phyloP scores from a whole-genome alignment of 768 basidiomycete species.

The Leccinum olivaceopallidum region DNA sequence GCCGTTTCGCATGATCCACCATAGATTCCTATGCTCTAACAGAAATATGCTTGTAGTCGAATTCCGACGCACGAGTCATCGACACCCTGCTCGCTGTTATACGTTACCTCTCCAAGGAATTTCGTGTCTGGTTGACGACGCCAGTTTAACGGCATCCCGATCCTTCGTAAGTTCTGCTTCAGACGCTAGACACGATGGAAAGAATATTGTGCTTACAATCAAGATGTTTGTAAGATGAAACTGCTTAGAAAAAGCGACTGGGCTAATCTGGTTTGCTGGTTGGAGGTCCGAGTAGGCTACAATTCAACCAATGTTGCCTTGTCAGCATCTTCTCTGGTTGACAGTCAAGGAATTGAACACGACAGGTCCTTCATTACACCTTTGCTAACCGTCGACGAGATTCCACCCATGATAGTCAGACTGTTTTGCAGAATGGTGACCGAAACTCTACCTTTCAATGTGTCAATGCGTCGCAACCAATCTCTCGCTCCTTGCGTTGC shows the following conservation, averaged over 20 bases:
- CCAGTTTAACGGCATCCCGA: background rate
- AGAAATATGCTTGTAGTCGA: background rate
- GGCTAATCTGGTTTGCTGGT: background rate
- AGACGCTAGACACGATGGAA: background rate
- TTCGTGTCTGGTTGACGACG: background rate
- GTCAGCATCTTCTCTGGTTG: background rate
- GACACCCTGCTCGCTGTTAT: background rate
- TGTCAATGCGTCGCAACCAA: slow-evolving; percentile 96
- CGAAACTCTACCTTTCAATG: slow-evolving; percentile 79
- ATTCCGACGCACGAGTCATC: background rate
- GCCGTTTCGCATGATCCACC: slow-evolving; percentile 6
- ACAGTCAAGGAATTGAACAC: background rate
- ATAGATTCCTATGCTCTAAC: background rate
- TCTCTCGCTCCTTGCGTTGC: slow-evolving; percentile 88
- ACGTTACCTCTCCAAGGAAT: too few species aligned
- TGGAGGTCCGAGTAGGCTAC: background rate
- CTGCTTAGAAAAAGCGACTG: background rate
- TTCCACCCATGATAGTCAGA: slow-evolving; percentile 86
- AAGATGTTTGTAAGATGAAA: background rate
- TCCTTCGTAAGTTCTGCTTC: background rate
- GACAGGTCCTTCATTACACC: slow-evolving; percentile 83
- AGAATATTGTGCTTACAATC: background rate
- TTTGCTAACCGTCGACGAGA: slow-evolving; percentile 83
- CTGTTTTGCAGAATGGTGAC: slow-evolving; percentile 31
- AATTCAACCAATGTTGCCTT: background rate